Evolutionary conservation across 2,329 filamentous ascomycete genomes (phyloP).

Genomic region (Diaporthe citri): DNA sequence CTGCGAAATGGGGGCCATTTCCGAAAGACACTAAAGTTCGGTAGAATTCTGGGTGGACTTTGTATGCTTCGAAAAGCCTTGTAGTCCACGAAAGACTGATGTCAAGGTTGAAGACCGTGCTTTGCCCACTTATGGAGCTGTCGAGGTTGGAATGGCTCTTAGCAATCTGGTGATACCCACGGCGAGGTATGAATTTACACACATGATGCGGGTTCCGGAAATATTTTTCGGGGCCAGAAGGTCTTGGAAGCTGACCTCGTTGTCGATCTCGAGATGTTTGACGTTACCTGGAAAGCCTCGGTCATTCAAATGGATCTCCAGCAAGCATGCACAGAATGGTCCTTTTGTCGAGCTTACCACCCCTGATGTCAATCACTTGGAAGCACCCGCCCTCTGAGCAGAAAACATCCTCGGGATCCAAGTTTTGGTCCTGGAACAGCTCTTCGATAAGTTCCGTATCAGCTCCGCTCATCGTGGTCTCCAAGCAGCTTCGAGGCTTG

Average conservation of each 20-base stretch:
- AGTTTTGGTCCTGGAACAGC: constrained; percentile 15
- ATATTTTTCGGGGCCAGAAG: neutral
- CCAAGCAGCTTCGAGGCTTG: no score
- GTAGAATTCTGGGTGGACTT: constrained; percentile 31
- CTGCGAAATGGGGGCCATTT: constrained; percentile 36
- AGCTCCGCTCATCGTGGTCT: neutral
- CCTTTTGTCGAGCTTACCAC: neutral
- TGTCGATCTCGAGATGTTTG: neutral
- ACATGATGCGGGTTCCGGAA: constrained; percentile 33
- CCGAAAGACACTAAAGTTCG: constrained; percentile 38
- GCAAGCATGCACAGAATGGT: neutral
- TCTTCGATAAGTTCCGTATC: neutral
- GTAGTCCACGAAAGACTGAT: constrained; percentile 15
- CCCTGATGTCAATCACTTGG: constrained; percentile 23
- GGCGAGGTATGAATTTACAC: neutral
- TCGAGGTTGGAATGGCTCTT: neutral
- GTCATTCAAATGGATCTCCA: neutral
- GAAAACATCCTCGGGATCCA: constrained; percentile 29
- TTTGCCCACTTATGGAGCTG: constrained; percentile 36
- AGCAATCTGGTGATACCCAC: neutral
- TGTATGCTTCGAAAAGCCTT: constrained; percentile 32
- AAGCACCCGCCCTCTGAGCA: constrained; percentile 18
- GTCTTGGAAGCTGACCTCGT: neutral
- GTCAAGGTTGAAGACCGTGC: constrained; percentile 32
- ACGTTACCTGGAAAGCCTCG: neutral